Percentiles rank a stretch among this genome's conserved stretches.
Evolutionary conservation across 208 protist genomes (phyloP).

Genomic region (Porcisia deanei): DNA sequence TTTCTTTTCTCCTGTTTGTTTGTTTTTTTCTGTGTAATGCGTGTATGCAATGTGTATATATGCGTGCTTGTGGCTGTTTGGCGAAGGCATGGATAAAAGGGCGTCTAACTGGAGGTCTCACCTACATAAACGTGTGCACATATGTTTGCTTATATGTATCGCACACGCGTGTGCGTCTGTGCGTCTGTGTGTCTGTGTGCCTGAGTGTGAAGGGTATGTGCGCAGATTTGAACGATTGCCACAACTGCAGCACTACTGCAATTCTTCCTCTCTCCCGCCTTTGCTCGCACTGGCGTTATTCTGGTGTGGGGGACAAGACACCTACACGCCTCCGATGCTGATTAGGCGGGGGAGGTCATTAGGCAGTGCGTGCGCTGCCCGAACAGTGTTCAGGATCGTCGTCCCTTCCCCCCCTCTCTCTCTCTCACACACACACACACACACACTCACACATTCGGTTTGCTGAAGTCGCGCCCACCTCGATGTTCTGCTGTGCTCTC

Average conservation of each 20-base stretch:
- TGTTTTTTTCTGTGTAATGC: no score
- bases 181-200: background rate
- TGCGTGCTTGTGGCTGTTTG: no score
- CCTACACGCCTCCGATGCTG: background rate
- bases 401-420: background rate
- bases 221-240: background rate
- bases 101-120: no score
- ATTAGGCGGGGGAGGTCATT: background rate
- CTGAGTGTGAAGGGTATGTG: background rate
- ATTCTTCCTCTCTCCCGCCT: background rate
- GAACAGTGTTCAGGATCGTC: background rate
- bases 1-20: no score
- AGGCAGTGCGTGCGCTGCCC: background rate
- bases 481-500: no score
- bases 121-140: no score
- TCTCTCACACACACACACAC: background rate
- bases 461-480: no score
- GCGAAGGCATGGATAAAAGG: no score
- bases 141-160: no score
- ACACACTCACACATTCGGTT: background rate
- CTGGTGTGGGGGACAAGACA: background rate
- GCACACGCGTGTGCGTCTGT: background rate
- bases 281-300: background rate
- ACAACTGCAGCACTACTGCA: background rate
- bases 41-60: no score